Evolutionary conservation across 495 filamentous ascomycete species (phyloP).

Genomic region (Coniosporium apollinis): DNA sequence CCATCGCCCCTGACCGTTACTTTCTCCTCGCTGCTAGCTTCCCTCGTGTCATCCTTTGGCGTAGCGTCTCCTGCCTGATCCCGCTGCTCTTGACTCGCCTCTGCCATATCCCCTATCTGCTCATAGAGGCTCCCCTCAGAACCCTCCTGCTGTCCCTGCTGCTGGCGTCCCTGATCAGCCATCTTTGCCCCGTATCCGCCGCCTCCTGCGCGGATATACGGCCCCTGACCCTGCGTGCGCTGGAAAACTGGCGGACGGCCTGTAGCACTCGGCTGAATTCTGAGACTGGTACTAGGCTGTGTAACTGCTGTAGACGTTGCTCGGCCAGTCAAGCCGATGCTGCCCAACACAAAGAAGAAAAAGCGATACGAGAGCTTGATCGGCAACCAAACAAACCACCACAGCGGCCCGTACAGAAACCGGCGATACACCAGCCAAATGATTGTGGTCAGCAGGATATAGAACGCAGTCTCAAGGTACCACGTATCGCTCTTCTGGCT

Average conservation of each 20-base stretch:
- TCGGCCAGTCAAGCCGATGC: slow-evolving; percentile 1
- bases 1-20: slow-evolving; percentile 26
- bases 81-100: slow-evolving; percentile 17
- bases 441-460: slow-evolving; percentile 58
- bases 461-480: slow-evolving; percentile 83
- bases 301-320: slow-evolving; percentile 18
- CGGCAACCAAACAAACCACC: slow-evolving; percentile 75
- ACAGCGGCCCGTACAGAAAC: slow-evolving; percentile 73
- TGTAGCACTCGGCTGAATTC: slow-evolving; percentile 26
- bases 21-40: slow-evolving; percentile 29
- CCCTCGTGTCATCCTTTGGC: too few species aligned
- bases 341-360: slow-evolving; percentile 2
- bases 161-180: too few species aligned
- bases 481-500: slow-evolving; percentile 91
- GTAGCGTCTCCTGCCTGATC: slow-evolving; percentile 8
- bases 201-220: slow-evolving; percentile 22
- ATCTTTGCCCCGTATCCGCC: slow-evolving; percentile 24
- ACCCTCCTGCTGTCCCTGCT: slow-evolving; percentile 8
- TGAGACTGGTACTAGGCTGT: slow-evolving; percentile 9
- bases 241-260: slow-evolving; percentile 18
- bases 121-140: slow-evolving; percentile 31
- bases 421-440: slow-evolving; percentile 73
- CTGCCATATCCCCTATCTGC: slow-evolving; percentile 37
- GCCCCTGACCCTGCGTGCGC: slow-evolving; percentile 12
- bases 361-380: slow-evolving; percentile 31